Percentiles rank a stretch among this genome's conserved stretches.
These are phyloP conservation scores for Aspergillus taichungensis DNA, from an alignment of 495 filamentous ascomycete species.

Conservation along the genomic window DNA sequence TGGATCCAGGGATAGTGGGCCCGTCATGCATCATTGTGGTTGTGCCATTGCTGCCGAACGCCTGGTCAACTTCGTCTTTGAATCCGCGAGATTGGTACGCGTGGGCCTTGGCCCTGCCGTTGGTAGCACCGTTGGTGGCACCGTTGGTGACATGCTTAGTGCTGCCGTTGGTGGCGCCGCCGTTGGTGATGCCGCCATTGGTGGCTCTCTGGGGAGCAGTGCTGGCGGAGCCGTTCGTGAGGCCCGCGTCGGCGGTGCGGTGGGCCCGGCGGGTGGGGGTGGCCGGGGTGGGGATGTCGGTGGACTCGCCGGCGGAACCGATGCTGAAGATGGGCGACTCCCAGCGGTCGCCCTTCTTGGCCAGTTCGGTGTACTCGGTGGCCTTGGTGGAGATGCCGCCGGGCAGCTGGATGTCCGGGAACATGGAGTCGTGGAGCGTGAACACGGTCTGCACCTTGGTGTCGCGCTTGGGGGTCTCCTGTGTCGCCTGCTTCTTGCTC, in stretches of 20 bases:
- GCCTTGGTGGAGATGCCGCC: conserved; percentile 91
- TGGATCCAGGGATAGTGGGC: conserved; percentile 8
- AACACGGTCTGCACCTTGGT: conserved; percentile 70
- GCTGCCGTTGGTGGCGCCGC: conserved; percentile 1
- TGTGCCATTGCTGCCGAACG: conserved; percentile 34
- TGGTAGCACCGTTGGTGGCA: conserved; percentile 9
- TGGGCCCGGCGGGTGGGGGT: conserved; percentile 61
- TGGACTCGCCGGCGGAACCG: conserved; percentile 64
- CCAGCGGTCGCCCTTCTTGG: conserved; percentile 85
- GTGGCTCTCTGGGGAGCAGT: conserved; percentile 9
- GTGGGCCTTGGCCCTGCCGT: conserved; percentile 9
- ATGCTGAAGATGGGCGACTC: conserved; percentile 90
- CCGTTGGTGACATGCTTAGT: conserved; percentile 3
- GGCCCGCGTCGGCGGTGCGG: conserved; percentile 20
- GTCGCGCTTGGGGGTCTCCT: conserved; percentile 47
- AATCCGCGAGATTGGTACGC: conserved; percentile 34
- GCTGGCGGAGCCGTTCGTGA: conserved; percentile 6
- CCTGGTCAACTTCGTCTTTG: conserved; percentile 46
- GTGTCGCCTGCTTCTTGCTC: conserved; percentile 62
- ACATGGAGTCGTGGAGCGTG: conserved; percentile 83
- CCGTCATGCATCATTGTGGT: conserved; percentile 5
- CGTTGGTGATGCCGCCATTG: conserved; percentile 2
- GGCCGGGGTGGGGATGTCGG: conserved; percentile 56
- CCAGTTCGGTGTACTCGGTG: conserved; percentile 85
- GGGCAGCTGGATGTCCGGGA: conserved; percentile 78